Evolutionary conservation across 306 rosid genomes (phyloP).

Genomic region (Ammopiptanthus mongolicus): DNA sequence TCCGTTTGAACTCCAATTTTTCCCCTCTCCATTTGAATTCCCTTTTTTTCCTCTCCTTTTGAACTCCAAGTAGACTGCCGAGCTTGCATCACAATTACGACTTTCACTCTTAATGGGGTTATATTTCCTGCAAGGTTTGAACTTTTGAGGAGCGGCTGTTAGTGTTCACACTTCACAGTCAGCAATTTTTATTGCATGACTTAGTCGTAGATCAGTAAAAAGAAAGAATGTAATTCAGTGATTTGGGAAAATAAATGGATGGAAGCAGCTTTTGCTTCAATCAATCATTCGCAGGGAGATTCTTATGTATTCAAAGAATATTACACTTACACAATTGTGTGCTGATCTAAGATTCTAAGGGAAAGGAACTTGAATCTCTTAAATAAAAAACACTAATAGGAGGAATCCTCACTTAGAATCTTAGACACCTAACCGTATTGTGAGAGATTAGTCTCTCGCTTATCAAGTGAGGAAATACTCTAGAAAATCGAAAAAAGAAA

Average conservation of each 20-base stretch:
- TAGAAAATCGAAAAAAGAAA: no score
- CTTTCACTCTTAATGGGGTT: not conserved
- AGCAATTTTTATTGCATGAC: not conserved
- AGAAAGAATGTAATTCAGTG: not conserved
- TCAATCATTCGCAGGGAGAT: not conserved
- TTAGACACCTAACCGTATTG: no score
- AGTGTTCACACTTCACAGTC: not conserved
- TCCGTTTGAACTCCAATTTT: not conserved
- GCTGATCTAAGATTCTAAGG: no score
- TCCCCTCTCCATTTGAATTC: no score
- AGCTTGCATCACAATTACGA: not conserved
- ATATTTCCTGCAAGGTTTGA: not conserved
- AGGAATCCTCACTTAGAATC: no score
- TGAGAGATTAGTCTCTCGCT: no score
- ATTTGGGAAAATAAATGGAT: not conserved
- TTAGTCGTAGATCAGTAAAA: not conserved
- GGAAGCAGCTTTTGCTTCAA: not conserved
- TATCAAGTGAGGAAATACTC: no score
- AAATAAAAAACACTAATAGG: no score
- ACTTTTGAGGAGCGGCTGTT: not conserved
- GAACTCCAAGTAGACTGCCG: not conserved
- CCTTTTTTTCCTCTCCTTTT: no score
- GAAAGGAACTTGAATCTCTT: no score
- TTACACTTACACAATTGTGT: no score
- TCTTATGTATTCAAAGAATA: not conserved